Conservation (phyloP, 495 filamentous ascomycete genomes). For the Penicillium coffeae region DNA sequence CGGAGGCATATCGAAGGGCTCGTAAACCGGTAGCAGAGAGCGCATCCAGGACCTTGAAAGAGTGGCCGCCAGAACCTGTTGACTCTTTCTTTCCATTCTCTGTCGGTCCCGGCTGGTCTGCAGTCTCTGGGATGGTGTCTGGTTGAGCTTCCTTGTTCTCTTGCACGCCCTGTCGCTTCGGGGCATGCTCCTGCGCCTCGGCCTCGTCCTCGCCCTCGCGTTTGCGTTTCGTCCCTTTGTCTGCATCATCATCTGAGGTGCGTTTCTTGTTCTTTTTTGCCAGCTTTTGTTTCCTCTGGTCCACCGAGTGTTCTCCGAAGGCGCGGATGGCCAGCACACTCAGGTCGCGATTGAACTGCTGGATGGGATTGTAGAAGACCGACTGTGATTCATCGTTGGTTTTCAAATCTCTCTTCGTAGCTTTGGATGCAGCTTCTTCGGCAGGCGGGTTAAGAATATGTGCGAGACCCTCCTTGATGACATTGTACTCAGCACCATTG, state of each 20-base stretch:
- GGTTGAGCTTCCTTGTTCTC: conserved; percentile 12
- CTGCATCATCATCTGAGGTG: conserved; percentile 29
- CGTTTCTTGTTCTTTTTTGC: conserved; percentile 40
- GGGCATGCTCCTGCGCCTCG: conserved; percentile 14
- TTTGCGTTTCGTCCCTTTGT: conserved; percentile 51
- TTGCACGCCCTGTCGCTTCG: conserved; percentile 2
- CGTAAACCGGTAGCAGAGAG: conserved; percentile 92
- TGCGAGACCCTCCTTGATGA: conserved; percentile 66
- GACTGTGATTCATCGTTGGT: conserved; percentile 58
- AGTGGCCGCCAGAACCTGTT: conserved; percentile 4
- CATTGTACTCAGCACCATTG: conserved; percentile 53
- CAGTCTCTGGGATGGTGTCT: conserved; percentile 9
- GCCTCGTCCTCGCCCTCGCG: conserved; percentile 30
- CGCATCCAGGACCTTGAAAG: conserved; percentile 85
- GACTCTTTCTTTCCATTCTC: conserved; percentile 7
- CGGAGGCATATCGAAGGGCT: conserved; percentile 85
- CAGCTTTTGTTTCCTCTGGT: conserved; percentile 30
- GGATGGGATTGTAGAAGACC: conserved; percentile 98
- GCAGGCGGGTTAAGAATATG: conserved; percentile 57
- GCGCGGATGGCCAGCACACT: conserved; percentile 86
- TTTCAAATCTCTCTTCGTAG: conserved; percentile 37
- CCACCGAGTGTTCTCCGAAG: conserved; percentile 67
- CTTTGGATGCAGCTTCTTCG: conserved; percentile 44
- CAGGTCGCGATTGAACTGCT: conserved; percentile 96
- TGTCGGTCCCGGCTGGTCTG: not conserved